phyloP scores from a whole-genome alignment of 129 eudicot genomes.

The Solidago caesia region DNA sequence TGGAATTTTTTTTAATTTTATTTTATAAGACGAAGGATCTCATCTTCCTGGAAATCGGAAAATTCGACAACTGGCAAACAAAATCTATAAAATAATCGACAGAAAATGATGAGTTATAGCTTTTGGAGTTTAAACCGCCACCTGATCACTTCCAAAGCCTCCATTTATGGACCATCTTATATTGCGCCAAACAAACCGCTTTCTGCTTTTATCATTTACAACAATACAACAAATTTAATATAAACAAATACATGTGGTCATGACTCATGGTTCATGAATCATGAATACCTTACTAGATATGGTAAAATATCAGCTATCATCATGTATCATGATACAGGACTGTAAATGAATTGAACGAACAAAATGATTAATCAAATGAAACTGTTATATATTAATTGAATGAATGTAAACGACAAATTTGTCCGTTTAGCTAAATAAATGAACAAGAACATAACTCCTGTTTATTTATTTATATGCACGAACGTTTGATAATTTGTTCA shows the following conservation, averaged over 20 bases:
- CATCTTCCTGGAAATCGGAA: constrained; percentile 8
- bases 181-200: constrained; percentile 14
- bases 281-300: no score
- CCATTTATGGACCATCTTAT: neutral
- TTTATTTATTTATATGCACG: no score
- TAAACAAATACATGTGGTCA: neutral
- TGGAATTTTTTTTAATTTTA: neutral
- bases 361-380: no score
- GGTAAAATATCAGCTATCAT: no score
- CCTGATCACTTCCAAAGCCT: neutral
- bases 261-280: no score
- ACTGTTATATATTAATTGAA: no score
- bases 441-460: no score
- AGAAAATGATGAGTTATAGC: neutral
- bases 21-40: neutral
- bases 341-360: no score
- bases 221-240: neutral
- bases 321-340: no score
- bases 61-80: neutral
- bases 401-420: no score
- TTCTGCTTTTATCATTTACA: neutral
- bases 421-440: no score
- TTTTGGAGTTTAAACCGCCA: constrained; percentile 10
- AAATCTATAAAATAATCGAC: neutral
- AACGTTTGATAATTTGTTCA: no score